These are phyloP conservation scores for Venustampulla echinocandica DNA, from an alignment of 495 filamentous ascomycete genomes.

Conservation along the genomic window DNA sequence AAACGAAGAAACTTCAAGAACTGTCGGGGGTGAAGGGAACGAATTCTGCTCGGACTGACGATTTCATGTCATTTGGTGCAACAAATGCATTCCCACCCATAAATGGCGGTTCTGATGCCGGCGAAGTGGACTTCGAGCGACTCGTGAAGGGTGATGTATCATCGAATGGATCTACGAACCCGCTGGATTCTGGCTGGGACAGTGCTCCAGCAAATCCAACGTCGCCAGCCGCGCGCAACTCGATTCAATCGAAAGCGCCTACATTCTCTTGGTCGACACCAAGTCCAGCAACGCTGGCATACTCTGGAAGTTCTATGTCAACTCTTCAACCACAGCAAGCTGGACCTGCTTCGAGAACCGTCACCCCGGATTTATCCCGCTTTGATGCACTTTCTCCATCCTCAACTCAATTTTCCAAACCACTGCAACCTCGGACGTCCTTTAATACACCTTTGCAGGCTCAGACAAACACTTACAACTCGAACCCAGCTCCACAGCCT, in stretches of 20 bases:
- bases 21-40: constrained; percentile 44
- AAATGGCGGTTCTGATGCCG: constrained; percentile 32
- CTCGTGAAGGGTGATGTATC: constrained; percentile 64
- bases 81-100: constrained; percentile 39
- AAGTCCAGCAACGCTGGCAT: constrained; percentile 25
- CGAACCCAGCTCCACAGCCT: constrained; percentile 5
- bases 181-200: constrained; percentile 39
- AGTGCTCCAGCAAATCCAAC: constrained; percentile 20
- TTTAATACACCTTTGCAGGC: constrained; percentile 12
- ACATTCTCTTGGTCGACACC: constrained; percentile 56
- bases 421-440: constrained; percentile 32
- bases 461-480: constrained; percentile 5
- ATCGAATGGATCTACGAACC: constrained; percentile 17
- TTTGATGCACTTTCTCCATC: constrained; percentile 42
- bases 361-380: constrained; percentile 44
- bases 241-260: constrained; percentile 27
- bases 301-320: constrained; percentile 22
- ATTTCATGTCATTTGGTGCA: constrained; percentile 52
- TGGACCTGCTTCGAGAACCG: constrained; percentile 37
- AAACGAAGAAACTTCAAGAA: constrained; percentile 78
- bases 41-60: constrained; percentile 33
- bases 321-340: constrained; percentile 31
- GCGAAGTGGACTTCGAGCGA: constrained; percentile 70
- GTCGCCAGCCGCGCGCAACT: constrained; percentile 19
- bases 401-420: constrained; percentile 45